Conservation (phyloP, 805 yeast genomes). For the Saccharomycopsis lassenensis region DNA sequence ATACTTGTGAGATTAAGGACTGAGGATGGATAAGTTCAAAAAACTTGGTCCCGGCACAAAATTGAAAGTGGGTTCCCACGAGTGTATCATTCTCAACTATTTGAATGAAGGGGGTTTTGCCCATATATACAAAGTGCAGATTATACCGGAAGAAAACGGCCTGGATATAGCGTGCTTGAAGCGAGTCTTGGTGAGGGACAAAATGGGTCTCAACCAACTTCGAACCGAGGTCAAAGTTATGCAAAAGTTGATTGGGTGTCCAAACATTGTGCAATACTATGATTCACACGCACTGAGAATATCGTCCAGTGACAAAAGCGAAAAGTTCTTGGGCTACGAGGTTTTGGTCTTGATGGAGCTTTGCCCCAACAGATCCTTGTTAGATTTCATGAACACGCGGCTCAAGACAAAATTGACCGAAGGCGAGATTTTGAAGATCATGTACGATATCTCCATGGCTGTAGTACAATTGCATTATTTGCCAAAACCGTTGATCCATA, state of each 20-base stretch:
- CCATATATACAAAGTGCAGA: constrained; percentile 58
- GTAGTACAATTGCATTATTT: constrained; percentile 76
- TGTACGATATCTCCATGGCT: constrained; percentile 73
- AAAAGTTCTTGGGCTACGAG: constrained; percentile 49
- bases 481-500: constrained; percentile 62
- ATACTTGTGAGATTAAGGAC: too few relatives aligned
- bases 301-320: constrained; percentile 19
- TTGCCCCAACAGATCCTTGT: constrained; percentile 76
- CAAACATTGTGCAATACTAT: constrained; percentile 54
- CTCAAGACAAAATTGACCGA: constrained; percentile 70
- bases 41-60: constrained; percentile 36
- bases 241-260: constrained; percentile 46
- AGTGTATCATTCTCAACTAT: constrained; percentile 41
- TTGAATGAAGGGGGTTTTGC: constrained; percentile 75
- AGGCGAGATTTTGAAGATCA: constrained; percentile 67
- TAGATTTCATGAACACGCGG: constrained; percentile 85
- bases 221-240: constrained; percentile 73
- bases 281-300: constrained; percentile 69
- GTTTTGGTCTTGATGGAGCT: constrained; percentile 88
- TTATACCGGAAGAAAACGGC: constrained; percentile 35
- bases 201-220: constrained; percentile 51
- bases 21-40: constrained; percentile 15
- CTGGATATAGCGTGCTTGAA: constrained; percentile 56
- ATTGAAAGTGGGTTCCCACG: constrained; percentile 53
- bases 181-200: constrained; percentile 63